Base-by-base conservation (phyloP, 1,139 yeast species). In the Ogataea hybrid region DNA sequence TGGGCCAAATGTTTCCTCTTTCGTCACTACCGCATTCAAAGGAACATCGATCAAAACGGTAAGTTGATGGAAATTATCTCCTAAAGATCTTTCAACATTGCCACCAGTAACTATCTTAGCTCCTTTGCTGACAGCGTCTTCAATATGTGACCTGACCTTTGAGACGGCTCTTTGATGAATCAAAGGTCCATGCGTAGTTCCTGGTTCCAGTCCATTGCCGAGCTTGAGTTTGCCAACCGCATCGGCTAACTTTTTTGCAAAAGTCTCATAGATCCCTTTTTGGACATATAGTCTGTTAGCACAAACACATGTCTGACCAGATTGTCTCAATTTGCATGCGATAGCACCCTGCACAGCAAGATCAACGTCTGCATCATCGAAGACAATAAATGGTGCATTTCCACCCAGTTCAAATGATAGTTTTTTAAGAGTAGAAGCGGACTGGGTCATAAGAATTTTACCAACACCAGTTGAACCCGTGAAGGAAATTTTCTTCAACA, bases 381-480 rank as follows among this genome's bases (percentile, higher is more conserved):
- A 89, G 12, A 89, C 89, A 49, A 90, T 82, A 52, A 89, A 81
- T 20, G 97, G 97, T 10, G 97, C 96, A 62, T 90, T 90, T 35
- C 97, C 97, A 37, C 97, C 97, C 43, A 90, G 71, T 67, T 90
- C 97, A 58, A 90, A 77, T 0, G 95, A 84, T 29, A 87, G 70
- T 61, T 90, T 90, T 67, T 90, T 90, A 61, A 89, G 70, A 7
- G 96, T 84, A 2, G 84, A 71, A 1, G 96, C 70, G 5, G 89
- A 74, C 64, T 88, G 96, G 35, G 69, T 59, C 96, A 88, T 87
- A 54, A 89, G 73, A 39, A 86, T 64, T 65, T 84, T 83, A 43
- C 97, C 96, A 15, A 89, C 89, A 40, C 73, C 73, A 10, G 96
- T 90, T 4, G 96, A 87, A 6, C 97, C 97, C n/a, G 97, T 90